Conservation (phyloP, 2,329 filamentous ascomycete genomes). For the Neocucurbitaria cava region DNA sequence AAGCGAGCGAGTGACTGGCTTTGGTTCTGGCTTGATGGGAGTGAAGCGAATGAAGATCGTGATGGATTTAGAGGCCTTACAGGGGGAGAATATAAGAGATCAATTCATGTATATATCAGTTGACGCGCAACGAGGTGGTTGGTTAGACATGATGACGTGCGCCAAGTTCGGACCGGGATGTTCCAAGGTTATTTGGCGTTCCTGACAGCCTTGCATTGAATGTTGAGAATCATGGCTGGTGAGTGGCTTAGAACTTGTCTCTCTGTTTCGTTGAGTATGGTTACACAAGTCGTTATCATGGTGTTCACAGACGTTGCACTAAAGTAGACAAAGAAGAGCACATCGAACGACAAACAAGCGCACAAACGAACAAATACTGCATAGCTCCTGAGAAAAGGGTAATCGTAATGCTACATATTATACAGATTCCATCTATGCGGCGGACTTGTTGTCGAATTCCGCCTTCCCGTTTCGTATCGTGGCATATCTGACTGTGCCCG, state of each 20-base stretch:
- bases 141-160: not conserved
- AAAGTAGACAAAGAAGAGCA: too few species aligned
- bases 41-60: not conserved
- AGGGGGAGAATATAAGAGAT: not conserved
- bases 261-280: not conserved
- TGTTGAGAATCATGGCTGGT: not conserved
- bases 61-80: not conserved
- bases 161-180: not conserved
- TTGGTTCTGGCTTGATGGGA: too few species aligned
- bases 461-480: conserved; percentile 38
- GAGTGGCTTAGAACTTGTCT: not conserved
- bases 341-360: not conserved
- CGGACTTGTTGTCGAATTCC: conserved; percentile 29
- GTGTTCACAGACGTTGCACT: too few species aligned
- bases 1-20: not conserved
- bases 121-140: not conserved
- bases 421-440: conserved; percentile 11
- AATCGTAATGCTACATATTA: conserved; percentile 18
- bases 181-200: not conserved
- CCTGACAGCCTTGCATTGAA: not conserved
- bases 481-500: conserved; percentile 31
- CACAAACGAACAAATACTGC: not conserved
- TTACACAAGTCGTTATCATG: not conserved
- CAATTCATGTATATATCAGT: not conserved
- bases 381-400: not conserved